Percentiles rank a stretch among this genome's conserved stretches.
Evolutionary conservation across 2,329 filamentous ascomycete species (phyloP).

Genomic region (Hymenoscyphus fraxineus): DNA sequence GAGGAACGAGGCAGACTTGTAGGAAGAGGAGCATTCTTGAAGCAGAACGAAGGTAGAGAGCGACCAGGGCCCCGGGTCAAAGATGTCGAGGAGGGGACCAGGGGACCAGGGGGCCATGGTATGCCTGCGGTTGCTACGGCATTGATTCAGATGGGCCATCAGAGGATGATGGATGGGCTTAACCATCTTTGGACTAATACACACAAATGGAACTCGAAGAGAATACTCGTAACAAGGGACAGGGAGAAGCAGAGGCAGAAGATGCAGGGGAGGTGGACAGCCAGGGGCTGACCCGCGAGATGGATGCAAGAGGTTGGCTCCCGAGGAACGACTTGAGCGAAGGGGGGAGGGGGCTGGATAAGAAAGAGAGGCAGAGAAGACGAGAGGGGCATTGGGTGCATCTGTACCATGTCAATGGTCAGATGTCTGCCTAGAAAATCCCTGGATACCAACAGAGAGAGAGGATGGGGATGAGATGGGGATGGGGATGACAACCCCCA

Average conservation of each 20-base stretch:
- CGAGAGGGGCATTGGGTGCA: not conserved
- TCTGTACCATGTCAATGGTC: not conserved
- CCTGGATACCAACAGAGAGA: not conserved
- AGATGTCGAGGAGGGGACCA: constrained; percentile 5
- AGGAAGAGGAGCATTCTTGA: constrained; percentile 9
- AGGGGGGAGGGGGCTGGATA: not conserved
- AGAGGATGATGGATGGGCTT: constrained; percentile 1
- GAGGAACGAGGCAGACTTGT: constrained; percentile 14
- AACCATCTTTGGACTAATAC: constrained; percentile 3
- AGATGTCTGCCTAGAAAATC: not conserved
- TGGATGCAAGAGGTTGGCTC: constrained; percentile 6
- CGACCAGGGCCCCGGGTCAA: constrained; percentile 1
- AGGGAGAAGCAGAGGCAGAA: not conserved
- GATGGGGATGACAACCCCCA: not conserved
- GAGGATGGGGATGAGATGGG: no score
- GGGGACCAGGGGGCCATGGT: constrained; percentile 5
- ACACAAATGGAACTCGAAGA: constrained; percentile 7
- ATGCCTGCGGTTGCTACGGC: constrained; percentile 6
- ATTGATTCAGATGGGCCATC: constrained; percentile 1
- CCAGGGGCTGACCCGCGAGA: constrained; percentile 1
- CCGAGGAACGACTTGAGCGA: not conserved
- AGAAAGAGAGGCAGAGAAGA: not conserved
- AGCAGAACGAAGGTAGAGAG: constrained; percentile 1
- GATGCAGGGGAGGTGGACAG: constrained; percentile 1
- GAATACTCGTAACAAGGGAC: constrained; percentile 10